Conservation (phyloP, 2,329 filamentous ascomycete species). For the Calonectria naviculata region DNA sequence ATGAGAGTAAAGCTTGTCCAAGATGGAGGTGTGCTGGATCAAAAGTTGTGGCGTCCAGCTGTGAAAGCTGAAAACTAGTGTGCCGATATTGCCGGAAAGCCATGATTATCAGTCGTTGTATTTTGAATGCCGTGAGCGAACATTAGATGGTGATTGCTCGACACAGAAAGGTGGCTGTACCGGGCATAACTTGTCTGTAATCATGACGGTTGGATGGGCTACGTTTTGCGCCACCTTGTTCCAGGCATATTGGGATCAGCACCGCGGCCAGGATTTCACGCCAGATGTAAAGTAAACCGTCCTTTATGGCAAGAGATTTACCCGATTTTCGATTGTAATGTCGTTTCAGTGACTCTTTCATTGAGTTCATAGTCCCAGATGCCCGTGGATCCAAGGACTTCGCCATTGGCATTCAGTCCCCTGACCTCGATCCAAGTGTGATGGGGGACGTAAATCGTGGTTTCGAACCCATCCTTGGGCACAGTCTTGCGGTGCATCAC, state of each 20-base stretch:
- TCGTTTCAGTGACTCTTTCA: neutral
- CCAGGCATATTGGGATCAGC: no score
- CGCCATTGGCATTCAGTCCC: neutral
- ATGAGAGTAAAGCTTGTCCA: neutral
- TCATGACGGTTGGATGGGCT: no score
- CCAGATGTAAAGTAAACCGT: no score
- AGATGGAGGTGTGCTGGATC: neutral
- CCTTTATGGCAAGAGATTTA: no score
- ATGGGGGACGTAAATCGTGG: neutral
- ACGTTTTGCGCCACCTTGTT: no score
- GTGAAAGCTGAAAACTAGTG: neutral
- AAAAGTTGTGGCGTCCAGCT: neutral
- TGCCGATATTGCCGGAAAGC: neutral
- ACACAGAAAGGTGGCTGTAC: no score
- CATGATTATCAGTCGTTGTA: neutral
- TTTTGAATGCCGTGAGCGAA: neutral
- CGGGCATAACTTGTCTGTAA: no score
- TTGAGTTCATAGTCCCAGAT: conserved; percentile 10
- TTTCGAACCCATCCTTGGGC: conserved; percentile 16
- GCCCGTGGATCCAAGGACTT: conserved; percentile 6
- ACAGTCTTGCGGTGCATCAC: neutral
- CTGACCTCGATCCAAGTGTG: conserved; percentile 6
- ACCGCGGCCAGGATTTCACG: no score
- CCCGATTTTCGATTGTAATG: no score
- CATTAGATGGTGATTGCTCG: no score